Percentiles rank a stretch among this genome's conserved stretches.
Evolutionary conservation across 768 basidiomycete genomes (phyloP).

Genomic region (Tulasnella calospora): DNA sequence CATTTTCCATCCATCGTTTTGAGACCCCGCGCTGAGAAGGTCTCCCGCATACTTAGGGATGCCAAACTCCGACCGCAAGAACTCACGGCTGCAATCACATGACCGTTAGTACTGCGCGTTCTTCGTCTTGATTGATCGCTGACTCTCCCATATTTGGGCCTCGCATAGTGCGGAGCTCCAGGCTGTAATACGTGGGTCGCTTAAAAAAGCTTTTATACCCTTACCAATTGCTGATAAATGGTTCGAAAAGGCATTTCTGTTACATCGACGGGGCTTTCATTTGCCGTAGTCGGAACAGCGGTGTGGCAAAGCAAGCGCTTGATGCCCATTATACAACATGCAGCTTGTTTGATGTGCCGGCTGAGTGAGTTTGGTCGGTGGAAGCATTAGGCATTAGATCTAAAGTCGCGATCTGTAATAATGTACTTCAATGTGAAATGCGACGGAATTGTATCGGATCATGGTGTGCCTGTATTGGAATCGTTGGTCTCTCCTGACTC

Average conservation of each 20-base stretch:
- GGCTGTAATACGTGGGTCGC: constrained; percentile 20
- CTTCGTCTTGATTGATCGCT: not conserved
- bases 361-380: not conserved
- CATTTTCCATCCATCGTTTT: not conserved
- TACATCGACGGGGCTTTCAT: constrained; percentile 20
- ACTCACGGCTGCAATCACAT: constrained; percentile 22
- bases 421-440: not conserved
- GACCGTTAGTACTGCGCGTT: constrained; percentile 8
- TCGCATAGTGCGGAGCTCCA: constrained; percentile 2
- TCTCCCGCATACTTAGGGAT: not conserved
- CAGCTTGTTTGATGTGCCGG: constrained; percentile 16
- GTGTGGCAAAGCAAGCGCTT: constrained; percentile 15
- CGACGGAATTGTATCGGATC: not conserved
- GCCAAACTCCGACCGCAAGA: constrained; percentile 8
- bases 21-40: not conserved
- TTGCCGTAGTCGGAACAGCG: not conserved
- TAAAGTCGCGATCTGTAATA: not conserved
- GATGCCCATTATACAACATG: constrained; percentile 17
- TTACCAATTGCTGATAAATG: not conserved
- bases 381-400: not conserved
- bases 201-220: not conserved
- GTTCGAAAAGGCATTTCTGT: constrained; percentile 19
- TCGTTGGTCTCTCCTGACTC: not conserved
- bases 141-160: not conserved
- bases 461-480: not conserved